Base-by-base conservation (phyloP, 2,329 filamentous ascomycete species). In the Aspergillus brasiliensis region DNA sequence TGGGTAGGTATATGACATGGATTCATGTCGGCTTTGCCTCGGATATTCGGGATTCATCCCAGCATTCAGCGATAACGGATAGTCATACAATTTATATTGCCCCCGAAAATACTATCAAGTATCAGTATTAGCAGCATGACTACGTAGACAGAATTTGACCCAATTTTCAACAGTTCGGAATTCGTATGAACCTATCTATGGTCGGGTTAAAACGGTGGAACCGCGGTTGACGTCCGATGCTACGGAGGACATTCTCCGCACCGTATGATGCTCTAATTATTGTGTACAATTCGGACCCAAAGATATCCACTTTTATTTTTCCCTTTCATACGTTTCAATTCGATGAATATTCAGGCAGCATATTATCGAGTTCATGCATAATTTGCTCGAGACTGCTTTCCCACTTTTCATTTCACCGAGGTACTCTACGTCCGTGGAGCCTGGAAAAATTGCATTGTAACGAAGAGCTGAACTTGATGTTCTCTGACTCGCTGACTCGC, bases 221-320 rank as follows among this genome's bases (percentile, higher is more conserved):
- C 59, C 31, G 54, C 47, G 56, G 59, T 54, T 56, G 56, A 47
- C 40, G 28, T 48, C 44, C 56, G 19, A 37, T 48, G 44, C 44
- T 28, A 17, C 44, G 44, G 48, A 21, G 28, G 21, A 34, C n/a
- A 23, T 48, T 54, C 51, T 57, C 51, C 59, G 38, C 51, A 59
- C 56, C 59, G 59, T 61, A 61, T 59, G 59, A 59, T 59, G 46
- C 31, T 59, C 44, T 47, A 11, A 5, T 13, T 13, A 34, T 2
- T 34, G 31, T 34, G 31, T 34, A 44, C 10, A 23, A 13, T 21
- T 21, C 40, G 40, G 19, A 44, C 8, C 40, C 13, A 13, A 21
- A 15, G 19, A 23, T 44, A 23, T 44, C 40, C 40, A 23, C 10
- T 44, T 44, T 44, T 7, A 23, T 21, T 44, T 23, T 21, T 21